Evolutionary conservation across 75 land plant genomes (phyloP).

Genomic region (Cupressus sempervirens): DNA sequence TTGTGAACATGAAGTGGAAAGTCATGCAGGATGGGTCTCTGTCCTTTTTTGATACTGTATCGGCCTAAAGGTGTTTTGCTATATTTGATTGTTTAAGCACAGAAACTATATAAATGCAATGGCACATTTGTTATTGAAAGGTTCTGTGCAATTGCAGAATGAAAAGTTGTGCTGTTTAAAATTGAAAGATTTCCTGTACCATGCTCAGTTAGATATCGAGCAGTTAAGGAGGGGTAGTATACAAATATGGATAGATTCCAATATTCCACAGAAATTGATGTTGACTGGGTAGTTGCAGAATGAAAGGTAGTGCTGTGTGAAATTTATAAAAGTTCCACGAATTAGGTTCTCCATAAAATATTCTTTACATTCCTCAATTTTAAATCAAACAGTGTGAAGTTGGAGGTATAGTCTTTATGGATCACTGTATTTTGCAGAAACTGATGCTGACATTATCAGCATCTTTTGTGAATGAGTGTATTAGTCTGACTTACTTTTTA

Average conservation of each 20-base stretch:
- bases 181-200: background rate
- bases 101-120: background rate
- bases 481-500: background rate
- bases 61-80: background rate
- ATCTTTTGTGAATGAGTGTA: background rate
- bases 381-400: background rate
- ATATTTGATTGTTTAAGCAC: background rate
- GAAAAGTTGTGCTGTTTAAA: background rate
- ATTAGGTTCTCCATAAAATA: background rate
- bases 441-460: background rate
- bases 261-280: background rate
- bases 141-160: background rate
- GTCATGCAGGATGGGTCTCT: background rate
- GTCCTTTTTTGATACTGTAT: background rate
- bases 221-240: background rate
- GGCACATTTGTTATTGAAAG: too few relatives aligned
- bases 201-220: background rate
- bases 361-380: background rate
- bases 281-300: background rate
- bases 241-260: background rate
- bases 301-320: background rate
- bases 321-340: background rate
- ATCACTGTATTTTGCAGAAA: background rate
- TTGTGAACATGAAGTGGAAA: background rate
- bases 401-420: background rate